Conservation (phyloP, 257 asterid genomes). For the Forsythia viridissima region DNA sequence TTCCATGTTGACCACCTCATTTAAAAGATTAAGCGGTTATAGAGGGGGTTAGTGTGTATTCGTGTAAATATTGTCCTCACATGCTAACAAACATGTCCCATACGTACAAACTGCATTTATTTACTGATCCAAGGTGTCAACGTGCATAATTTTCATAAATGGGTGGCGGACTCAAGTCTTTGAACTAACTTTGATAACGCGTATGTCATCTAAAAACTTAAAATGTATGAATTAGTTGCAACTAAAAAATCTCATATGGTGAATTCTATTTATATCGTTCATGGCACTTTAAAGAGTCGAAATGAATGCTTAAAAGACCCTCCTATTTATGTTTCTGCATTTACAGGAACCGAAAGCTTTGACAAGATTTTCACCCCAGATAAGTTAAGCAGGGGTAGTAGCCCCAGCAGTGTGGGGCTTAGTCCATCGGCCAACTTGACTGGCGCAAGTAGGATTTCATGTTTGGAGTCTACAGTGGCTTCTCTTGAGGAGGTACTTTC, state of each 20-base stretch:
- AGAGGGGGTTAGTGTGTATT: not conserved
- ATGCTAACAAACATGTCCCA: no score
- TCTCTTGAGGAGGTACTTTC: slow-evolving; percentile 69
- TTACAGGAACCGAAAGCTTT: slow-evolving; percentile 72
- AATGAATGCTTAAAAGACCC: slow-evolving; percentile 1
- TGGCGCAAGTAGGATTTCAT: slow-evolving; percentile 29
- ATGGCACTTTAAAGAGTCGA: not conserved
- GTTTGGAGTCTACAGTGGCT: slow-evolving; percentile 61
- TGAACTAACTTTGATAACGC: no score
- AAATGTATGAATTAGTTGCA: not conserved
- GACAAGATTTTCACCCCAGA: slow-evolving; percentile 70
- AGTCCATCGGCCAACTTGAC: slow-evolving; percentile 37
- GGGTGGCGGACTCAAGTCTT: no score
- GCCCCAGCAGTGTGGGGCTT: slow-evolving; percentile 31
- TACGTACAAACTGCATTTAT: no score
- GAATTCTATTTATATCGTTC: no score
- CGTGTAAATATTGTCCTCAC: no score
- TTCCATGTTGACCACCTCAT: slow-evolving; percentile 4
- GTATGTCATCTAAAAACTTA: no score
- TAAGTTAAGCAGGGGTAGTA: slow-evolving; percentile 52
- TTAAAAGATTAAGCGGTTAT: not conserved
- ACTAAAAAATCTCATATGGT: not conserved
- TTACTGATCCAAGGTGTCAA: no score
- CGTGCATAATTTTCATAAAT: no score
- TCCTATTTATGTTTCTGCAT: slow-evolving; percentile 16